Evolutionary conservation across 2,329 filamentous ascomycete species (phyloP).

Genomic region (Cladorrhinum sp.): DNA sequence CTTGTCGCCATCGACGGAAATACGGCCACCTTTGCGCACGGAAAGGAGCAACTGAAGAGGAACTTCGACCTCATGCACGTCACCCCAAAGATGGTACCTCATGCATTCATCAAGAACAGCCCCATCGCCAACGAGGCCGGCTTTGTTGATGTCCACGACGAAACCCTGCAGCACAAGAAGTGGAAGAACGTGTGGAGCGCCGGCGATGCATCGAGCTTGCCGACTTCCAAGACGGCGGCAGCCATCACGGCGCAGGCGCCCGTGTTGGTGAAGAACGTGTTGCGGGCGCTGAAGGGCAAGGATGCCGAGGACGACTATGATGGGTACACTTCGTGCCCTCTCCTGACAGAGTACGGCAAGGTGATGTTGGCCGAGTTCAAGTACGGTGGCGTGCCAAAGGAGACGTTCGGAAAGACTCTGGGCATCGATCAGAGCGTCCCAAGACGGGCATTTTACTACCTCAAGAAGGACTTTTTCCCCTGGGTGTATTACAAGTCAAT

Average conservation of each 20-base stretch:
- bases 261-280: slow-evolving; percentile 42
- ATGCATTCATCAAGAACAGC: slow-evolving; percentile 53
- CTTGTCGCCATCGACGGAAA: slow-evolving; percentile 52
- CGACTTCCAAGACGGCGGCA: slow-evolving; percentile 50
- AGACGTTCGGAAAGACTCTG: slow-evolving; percentile 38
- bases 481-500: slow-evolving; percentile 32
- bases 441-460: slow-evolving; percentile 38
- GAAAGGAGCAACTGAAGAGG: slow-evolving; percentile 44
- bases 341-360: slow-evolving; percentile 43
- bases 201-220: slow-evolving; percentile 58
- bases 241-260: slow-evolving; percentile 44
- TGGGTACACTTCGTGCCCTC: slow-evolving; percentile 46
- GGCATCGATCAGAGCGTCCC: slow-evolving; percentile 39
- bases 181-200: slow-evolving; percentile 57
- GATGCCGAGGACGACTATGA: slow-evolving; percentile 37
- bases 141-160: slow-evolving; percentile 56
- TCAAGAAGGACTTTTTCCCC: slow-evolving; percentile 46
- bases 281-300: slow-evolving; percentile 36
- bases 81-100: slow-evolving; percentile 57
- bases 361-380: slow-evolving; percentile 49
- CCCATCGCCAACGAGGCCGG: slow-evolving; percentile 53
- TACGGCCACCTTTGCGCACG: slow-evolving; percentile 47
- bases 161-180: slow-evolving; percentile 51
- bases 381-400: slow-evolving; percentile 44
- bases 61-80: slow-evolving; percentile 56